Conservation (phyloP, 2,329 filamentous ascomycete genomes). For the Aspergillus fructus region DNA sequence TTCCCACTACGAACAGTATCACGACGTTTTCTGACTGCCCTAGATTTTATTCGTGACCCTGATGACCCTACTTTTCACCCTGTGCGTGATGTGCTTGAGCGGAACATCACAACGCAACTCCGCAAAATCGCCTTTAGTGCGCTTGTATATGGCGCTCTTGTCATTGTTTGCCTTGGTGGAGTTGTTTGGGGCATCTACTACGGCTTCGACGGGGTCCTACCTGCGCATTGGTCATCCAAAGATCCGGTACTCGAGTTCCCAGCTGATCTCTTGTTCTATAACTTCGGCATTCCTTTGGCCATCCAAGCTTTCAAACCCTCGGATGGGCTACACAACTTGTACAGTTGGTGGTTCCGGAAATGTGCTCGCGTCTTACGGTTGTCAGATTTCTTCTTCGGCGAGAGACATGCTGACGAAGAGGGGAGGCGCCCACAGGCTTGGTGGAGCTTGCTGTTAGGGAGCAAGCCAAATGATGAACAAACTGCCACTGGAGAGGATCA, state of each 20-base stretch:
- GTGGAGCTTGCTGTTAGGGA: slow-evolving; percentile 40
- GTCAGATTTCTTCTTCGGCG: slow-evolving; percentile 90
- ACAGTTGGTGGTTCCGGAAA: slow-evolving; percentile 92
- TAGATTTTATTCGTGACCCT: slow-evolving; percentile 94
- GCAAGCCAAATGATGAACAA: slow-evolving; percentile 39
- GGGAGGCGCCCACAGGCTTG: slow-evolving; percentile 63
- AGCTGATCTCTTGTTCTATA: slow-evolving; percentile 91
- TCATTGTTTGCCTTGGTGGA: slow-evolving; percentile 88
- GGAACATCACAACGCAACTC: slow-evolving; percentile 86
- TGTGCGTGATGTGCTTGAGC: slow-evolving; percentile 91
- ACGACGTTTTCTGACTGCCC: slow-evolving; percentile 4
- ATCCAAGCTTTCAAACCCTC: slow-evolving; percentile 83
- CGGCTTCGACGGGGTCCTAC: slow-evolving; percentile 69
- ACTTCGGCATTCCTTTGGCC: slow-evolving; percentile 87
- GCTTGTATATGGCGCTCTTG: slow-evolving; percentile 88
- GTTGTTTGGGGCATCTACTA: slow-evolving; percentile 88
- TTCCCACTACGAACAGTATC: slow-evolving; percentile 21
- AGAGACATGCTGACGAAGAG: slow-evolving; percentile 78
- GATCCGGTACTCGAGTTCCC: slow-evolving; percentile 93
- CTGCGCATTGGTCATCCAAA: slow-evolving; percentile 90
- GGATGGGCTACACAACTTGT: slow-evolving; percentile 79
- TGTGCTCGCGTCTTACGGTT: slow-evolving; percentile 78
- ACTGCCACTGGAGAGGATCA: slow-evolving; percentile 35
- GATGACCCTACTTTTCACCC: slow-evolving; percentile 98
- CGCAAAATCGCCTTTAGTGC: slow-evolving; percentile 96